Evolutionary conservation across 371 early-diverging fungal species (phyloP).

Genomic region (Mortierella sp.): DNA sequence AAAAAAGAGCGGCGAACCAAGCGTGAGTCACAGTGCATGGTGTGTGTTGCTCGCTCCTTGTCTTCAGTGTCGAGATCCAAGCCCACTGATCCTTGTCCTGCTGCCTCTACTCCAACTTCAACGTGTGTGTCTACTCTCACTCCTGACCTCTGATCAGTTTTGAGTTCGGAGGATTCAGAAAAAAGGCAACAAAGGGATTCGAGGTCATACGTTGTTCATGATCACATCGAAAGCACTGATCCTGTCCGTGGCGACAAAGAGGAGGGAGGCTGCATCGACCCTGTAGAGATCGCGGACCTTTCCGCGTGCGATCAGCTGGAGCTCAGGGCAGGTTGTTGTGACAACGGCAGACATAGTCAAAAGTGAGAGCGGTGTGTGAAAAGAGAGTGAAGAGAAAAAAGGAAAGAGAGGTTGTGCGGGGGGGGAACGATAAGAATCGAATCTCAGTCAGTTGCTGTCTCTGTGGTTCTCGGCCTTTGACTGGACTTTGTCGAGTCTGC

Average conservation of each 20-base stretch:
- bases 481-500: too few relatives aligned
- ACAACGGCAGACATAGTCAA: slow-evolving; percentile 53
- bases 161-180: neutral
- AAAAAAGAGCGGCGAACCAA: neutral
- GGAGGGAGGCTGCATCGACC: slow-evolving; percentile 83
- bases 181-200: neutral
- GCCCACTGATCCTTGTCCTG: too few relatives aligned
- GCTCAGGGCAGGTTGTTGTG: slow-evolving; percentile 85
- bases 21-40: slow-evolving; percentile 7
- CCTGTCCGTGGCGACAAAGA: slow-evolving; percentile 98
- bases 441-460: neutral
- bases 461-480: too few relatives aligned
- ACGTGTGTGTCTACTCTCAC: too few relatives aligned
- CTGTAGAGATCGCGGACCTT: slow-evolving; percentile 98
- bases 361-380: slow-evolving; percentile 1
- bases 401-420: neutral
- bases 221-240: slow-evolving; percentile 98
- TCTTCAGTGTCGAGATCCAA: too few relatives aligned
- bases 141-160: too few relatives aligned
- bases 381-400: slow-evolving; percentile 4
- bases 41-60: too few relatives aligned
- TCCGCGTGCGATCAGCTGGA: slow-evolving; percentile 93
- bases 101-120: too few relatives aligned
- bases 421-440: neutral
- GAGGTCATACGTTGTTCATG: slow-evolving; percentile 90